Evolutionary conservation across 768 basidiomycete genomes (phyloP), one percentile per base, ranked within the genome.

Genomic region (Royoungia palumana): DNA sequence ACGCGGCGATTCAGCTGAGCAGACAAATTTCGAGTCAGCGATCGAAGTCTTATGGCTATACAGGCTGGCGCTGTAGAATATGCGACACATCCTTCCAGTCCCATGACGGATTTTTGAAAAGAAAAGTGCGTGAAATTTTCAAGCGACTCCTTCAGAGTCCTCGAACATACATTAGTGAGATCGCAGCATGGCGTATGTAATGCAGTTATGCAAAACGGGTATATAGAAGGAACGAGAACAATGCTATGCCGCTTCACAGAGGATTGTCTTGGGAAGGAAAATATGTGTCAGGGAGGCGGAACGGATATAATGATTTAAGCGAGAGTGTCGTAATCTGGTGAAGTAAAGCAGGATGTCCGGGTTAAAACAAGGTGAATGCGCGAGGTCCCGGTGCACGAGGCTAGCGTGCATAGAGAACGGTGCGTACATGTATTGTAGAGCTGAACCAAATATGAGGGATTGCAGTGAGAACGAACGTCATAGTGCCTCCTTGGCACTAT

Each of bases 401-500:
- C 56, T 55, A 51, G 53, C 47, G 49, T 36, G 51, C 50, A 46
- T 41, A 35, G 47, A 41, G 35, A 41, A 62, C 58, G 35, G 48
- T n/a, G 47, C 45, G 47, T 58, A 63, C 51, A 62, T 54, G 52
- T 41, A 63, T 44, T 32, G 52, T 57, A 49, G 43, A 45, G 50
- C 50, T 40, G 57, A 62, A 41, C 58, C 52, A 59, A 52, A 46
- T 50, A 44, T 46, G 46, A 32, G 35, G 25, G 51, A 40, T 34
- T 35, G 28, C 28, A 40, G 28, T 38, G 44, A 45, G 45, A 51
- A 50, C 6, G 58, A 58, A 50, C 47, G 53, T 64, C 53, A 64
- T 50, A 57, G 54, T 38, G 42, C 41, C 54, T 74, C 78, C 59
- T 79, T 78, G 49, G 74, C 55, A 57, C 72, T 76, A 57, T 71